Evolutionary conservation across 768 basidiomycete species (phyloP).

Genomic region (Coprinopsis strossmayeri): DNA sequence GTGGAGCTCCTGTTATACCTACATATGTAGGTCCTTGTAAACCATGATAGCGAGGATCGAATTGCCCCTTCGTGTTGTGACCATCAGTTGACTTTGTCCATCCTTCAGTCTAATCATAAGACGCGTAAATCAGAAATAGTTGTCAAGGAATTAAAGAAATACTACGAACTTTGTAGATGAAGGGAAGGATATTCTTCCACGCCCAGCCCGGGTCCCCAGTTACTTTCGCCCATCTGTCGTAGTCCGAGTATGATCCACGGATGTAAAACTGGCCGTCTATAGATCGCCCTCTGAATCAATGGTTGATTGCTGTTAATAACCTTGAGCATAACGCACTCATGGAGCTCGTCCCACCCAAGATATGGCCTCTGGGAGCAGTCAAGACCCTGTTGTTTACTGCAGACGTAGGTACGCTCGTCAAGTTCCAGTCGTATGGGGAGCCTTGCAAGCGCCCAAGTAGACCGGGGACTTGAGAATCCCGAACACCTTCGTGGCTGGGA

Average conservation of each 20-base stretch:
- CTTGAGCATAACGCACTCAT: conserved; percentile 17
- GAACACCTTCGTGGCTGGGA: conserved; percentile 17
- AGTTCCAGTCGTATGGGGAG: conserved; percentile 27
- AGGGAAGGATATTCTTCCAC: conserved; percentile 11
- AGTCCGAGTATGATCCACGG: conserved; percentile 11
- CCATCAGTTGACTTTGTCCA: conserved; percentile 23
- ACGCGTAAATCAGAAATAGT: no score
- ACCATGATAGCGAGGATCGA: conserved; percentile 26
- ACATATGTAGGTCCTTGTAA: conserved; percentile 20
- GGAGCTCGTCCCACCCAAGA: conserved; percentile 26
- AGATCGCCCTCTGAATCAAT: neutral
- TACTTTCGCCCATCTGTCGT: conserved; percentile 9
- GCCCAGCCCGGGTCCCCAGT: conserved; percentile 6
- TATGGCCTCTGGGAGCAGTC: conserved; percentile 21
- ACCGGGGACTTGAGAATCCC: conserved; percentile 16
- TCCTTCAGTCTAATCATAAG: conserved; percentile 22
- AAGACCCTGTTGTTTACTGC: conserved; percentile 20
- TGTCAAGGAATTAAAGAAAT: conserved; percentile 7
- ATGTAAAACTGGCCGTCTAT: conserved; percentile 12
- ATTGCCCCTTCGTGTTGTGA: conserved; percentile 27
- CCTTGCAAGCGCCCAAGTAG: conserved; percentile 12
- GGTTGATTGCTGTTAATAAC: neutral
- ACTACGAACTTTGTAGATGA: conserved; percentile 3
- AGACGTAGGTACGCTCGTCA: conserved; percentile 22
- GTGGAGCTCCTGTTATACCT: conserved; percentile 21